Evolutionary conservation across 2,329 filamentous ascomycete genomes (phyloP).

Genomic region (Ambrosiella xylebori): DNA sequence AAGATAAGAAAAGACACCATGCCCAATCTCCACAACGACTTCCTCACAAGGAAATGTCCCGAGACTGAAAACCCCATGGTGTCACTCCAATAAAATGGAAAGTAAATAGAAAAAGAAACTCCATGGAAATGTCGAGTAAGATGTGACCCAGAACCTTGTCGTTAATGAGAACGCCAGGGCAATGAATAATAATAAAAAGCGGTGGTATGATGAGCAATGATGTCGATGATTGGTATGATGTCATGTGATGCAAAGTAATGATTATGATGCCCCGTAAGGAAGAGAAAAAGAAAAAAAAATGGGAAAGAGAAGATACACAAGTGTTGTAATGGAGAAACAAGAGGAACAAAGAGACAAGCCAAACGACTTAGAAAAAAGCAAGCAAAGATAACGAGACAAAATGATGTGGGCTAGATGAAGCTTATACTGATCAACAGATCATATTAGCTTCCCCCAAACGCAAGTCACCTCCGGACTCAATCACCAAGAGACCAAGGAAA

Average conservation of each 20-base stretch:
- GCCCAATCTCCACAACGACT: no score
- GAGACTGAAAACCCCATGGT: no score
- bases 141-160: neutral
- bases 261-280: neutral
- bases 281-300: neutral
- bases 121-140: neutral
- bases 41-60: no score
- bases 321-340: neutral
- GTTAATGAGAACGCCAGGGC: neutral
- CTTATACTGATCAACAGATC: neutral
- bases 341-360: neutral
- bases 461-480: neutral
- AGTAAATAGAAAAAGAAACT: neutral
- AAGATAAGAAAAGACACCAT: no score
- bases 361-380: neutral
- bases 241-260: slow-evolving; percentile 1
- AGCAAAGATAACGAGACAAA: no score
- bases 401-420: no score
- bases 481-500: neutral
- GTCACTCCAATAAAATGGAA: neutral
- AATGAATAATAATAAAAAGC: slow-evolving; percentile 1
- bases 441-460: neutral
- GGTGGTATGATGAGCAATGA: neutral
- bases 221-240: neutral
- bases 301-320: neutral